Conservation (phyloP, 176 grass and related monocot species). For the Calamus simplicifolius region DNA sequence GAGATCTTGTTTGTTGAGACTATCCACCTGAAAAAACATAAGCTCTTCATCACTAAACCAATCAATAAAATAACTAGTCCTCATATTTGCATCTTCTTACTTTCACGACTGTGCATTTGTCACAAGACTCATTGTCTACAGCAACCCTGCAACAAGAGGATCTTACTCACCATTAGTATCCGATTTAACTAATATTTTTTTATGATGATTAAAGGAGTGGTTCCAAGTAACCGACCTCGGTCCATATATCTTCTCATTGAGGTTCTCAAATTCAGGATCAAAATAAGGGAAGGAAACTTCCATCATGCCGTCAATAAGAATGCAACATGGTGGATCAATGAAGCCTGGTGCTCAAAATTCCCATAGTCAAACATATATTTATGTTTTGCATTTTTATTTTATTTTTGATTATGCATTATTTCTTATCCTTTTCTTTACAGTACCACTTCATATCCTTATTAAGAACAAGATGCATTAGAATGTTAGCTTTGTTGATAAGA, state of each 20-base stretch:
- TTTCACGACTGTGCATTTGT: conserved; percentile 41
- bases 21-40: conserved; percentile 33
- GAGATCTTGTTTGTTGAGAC: conserved; percentile 36
- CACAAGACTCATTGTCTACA: conserved; percentile 51
- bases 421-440: no score
- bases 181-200: neutral
- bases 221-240: conserved; percentile 25
- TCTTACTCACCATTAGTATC: neutral
- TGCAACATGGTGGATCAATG: no score
- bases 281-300: conserved; percentile 46
- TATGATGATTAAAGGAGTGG: neutral
- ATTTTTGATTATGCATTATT: no score
- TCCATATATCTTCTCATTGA: conserved; percentile 43
- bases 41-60: no score
- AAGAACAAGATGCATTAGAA: no score
- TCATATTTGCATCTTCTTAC: conserved; percentile 10
- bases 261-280: conserved; percentile 54
- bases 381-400: no score
- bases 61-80: no score
- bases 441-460: no score
- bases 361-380: no score
- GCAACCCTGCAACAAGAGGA: conserved; percentile 31
- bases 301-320: conserved; percentile 5
- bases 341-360: no score
- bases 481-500: no score